phyloP scores from a whole-genome alignment of 257 asterid genomes.

The Solanum infundibuliforme region DNA sequence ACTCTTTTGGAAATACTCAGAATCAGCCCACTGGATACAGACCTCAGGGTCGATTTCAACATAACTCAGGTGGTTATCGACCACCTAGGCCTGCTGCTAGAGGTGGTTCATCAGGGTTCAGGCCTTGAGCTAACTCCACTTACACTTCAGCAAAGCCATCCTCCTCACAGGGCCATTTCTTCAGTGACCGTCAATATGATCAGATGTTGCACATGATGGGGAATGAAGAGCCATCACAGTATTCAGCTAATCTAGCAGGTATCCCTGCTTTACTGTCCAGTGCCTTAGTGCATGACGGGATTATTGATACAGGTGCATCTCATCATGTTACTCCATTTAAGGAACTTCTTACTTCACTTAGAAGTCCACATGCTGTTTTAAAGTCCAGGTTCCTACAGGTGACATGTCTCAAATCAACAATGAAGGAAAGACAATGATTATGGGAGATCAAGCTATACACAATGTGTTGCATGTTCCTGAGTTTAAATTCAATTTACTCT shows the following conservation, averaged over 20 bases:
- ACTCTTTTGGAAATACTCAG: neutral
- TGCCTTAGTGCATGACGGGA: neutral
- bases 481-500: neutral
- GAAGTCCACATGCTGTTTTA: too few species aligned
- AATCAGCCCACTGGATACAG: neutral
- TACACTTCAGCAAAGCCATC: neutral
- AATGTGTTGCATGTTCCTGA: neutral
- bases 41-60: neutral
- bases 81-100: neutral
- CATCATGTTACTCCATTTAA: neutral
- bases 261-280: neutral
- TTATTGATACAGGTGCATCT: neutral
- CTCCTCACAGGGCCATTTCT: neutral
- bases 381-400: neutral
- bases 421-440: neutral
- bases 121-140: neutral
- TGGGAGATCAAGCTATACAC: neutral
- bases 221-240: neutral
- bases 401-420: neutral
- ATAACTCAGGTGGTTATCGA: neutral
- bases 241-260: neutral
- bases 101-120: neutral
- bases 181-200: neutral
- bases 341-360: neutral
- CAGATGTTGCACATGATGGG: neutral